Evolutionary conservation across 129 eudicot species (phyloP).

Genomic region (Calendula officinalis): DNA sequence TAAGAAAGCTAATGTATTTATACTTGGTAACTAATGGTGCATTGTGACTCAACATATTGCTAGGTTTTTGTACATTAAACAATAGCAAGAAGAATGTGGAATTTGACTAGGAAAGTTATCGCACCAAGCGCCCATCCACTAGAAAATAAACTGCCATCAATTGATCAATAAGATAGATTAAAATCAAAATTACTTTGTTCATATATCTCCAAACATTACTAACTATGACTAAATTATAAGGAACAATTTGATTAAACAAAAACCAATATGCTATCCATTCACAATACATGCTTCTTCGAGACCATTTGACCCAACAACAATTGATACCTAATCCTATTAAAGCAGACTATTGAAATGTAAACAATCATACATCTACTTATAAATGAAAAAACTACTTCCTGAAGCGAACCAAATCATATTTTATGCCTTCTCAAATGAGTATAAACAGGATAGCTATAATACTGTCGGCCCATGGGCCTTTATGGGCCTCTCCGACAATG

Average conservation of each 20-base stretch:
- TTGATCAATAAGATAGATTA: too few species aligned
- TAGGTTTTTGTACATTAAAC: background rate
- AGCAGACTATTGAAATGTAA: too few species aligned
- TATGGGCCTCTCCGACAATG: slow-evolving; percentile 49
- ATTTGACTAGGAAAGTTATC: background rate
- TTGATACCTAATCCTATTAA: too few species aligned
- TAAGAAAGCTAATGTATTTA: background rate
- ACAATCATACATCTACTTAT: too few species aligned
- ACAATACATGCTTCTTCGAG: background rate
- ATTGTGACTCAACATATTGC: background rate
- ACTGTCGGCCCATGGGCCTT: slow-evolving; percentile 75
- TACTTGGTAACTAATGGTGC: background rate
- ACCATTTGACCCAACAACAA: background rate
- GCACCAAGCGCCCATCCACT: too few species aligned
- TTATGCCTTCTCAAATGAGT: background rate
- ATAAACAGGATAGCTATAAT: slow-evolving; percentile 45
- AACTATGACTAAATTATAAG: background rate
- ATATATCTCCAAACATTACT: background rate
- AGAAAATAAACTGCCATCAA: too few species aligned
- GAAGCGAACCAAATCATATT: slow-evolving; percentile 1
- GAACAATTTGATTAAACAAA: background rate
- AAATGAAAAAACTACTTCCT: too few species aligned
- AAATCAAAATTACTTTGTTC: too few species aligned
- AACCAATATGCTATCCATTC: background rate
- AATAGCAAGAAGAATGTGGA: too few species aligned